Conservation (phyloP, 257 asterid species). For the Penstemon barbatus region DNA sequence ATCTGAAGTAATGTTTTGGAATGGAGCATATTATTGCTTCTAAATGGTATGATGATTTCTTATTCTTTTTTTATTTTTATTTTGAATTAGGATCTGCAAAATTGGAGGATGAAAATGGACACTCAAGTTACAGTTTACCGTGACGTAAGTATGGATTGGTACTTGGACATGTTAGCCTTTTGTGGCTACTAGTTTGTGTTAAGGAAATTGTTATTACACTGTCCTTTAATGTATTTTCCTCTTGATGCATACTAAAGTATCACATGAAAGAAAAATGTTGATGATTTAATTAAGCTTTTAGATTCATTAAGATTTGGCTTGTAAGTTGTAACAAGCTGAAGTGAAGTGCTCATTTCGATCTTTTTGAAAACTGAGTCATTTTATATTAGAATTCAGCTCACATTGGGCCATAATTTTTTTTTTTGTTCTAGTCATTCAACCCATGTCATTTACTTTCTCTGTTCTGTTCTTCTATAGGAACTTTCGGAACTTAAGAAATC, state of each 20-base stretch:
- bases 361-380: not conserved
- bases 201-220: not conserved
- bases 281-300: not conserved
- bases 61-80: not conserved
- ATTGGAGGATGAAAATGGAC: constrained; percentile 85
- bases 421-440: not conserved
- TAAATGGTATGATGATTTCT: not conserved
- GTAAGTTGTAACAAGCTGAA: not conserved
- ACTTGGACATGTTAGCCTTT: not conserved
- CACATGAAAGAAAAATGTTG: not conserved
- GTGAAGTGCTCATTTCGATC: not conserved
- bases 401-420: not conserved
- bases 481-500: constrained; percentile 74
- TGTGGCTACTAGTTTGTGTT: constrained; percentile 6
- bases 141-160: constrained; percentile 47
- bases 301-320: not conserved
- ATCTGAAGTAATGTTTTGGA: too few relatives aligned
- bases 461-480: constrained; percentile 52
- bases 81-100: constrained; percentile 68
- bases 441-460: constrained; percentile 14
- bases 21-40: too few relatives aligned
- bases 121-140: constrained; percentile 81
- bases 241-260: not conserved
- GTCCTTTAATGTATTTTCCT: not conserved
- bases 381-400: not conserved